Evolutionary conservation across 2,329 filamentous ascomycete genomes (phyloP).

Genomic region (Kalaharituber pfeilii): DNA sequence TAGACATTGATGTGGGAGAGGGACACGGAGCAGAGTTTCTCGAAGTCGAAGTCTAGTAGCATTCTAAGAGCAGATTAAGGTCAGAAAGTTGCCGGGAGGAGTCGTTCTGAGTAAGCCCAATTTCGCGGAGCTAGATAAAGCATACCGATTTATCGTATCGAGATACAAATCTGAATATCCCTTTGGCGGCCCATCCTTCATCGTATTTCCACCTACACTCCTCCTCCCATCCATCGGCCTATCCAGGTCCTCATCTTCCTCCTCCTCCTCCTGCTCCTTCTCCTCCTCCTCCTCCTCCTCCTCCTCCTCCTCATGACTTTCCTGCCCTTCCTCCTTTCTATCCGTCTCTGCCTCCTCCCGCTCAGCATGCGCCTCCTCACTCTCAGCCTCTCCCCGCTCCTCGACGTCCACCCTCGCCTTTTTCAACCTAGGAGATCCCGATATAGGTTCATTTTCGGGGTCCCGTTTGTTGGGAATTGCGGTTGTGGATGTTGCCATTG

Average conservation of each 20-base stretch:
- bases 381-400: neutral
- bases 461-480: neutral
- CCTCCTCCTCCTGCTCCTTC: slow-evolving; percentile 28
- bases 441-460: neutral
- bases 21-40: slow-evolving; percentile 91
- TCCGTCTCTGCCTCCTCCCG: slow-evolving; percentile 19
- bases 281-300: slow-evolving; percentile 26
- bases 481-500: no score
- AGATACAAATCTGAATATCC: slow-evolving; percentile 94
- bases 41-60: slow-evolving; percentile 94
- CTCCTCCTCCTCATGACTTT: slow-evolving; percentile 24
- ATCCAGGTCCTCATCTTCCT: slow-evolving; percentile 26
- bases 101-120: no score
- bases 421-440: neutral
- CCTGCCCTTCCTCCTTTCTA: slow-evolving; percentile 21
- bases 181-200: slow-evolving; percentile 44
- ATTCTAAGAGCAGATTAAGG: slow-evolving; percentile 43
- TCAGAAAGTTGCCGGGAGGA: neutral
- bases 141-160: slow-evolving; percentile 51
- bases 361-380: slow-evolving; percentile 17
- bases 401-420: neutral
- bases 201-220: slow-evolving; percentile 52
- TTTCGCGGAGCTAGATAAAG: neutral
- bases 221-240: slow-evolving; percentile 21
- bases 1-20: slow-evolving; percentile 98